Base-by-base conservation (phyloP, 2,329 filamentous ascomycete genomes). In the Beauveria sp. region DNA sequence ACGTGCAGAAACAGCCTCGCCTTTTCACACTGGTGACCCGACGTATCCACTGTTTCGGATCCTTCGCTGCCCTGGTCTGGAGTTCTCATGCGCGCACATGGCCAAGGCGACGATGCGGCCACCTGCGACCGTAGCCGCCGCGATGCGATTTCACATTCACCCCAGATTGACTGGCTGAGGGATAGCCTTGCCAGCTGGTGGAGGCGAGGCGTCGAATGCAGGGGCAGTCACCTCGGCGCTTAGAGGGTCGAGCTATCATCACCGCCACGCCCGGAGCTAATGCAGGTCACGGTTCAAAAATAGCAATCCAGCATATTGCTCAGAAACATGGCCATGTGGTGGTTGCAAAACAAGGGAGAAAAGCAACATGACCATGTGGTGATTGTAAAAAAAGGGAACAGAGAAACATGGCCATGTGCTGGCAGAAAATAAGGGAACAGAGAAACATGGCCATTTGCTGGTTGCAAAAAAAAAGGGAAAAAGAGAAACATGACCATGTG, bases 321-420 rank as follows among this genome's bases (percentile, higher is more conserved):
- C 26, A 60, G 26, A 53, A n/a, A 51, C 56, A 58, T 20, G 30
- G 22, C 24, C 28, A 60, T 38, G 51, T 22, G 50, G 16, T 26
- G 5, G 14, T 28, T 30, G 47, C 34, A 51, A 50, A 59, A 54
- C 6, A 59, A 63, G 62, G 49, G 66, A 50, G 59, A 54, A 63
- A 52, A 60, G 63, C 65, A 63, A 62, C 24, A 63, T 55, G 51
- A 65, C 52, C 54, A 42, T 16, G 51, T n/a, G 50, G 6, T 20
- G 2, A 10, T 28, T 26, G 52, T 28, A 45, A 52, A 59, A 54
- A 12, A 38, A n/a, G 3, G 28, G n/a, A 34, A 30, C 14, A 14
- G 5, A 51, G 49, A 28, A n/a, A 52, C 9, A n/a, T 10, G 16
- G 8, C 34, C 34, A 38, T 38, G 34, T 14, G 34, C 12, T 38